These are phyloP conservation scores for Liriodendron chinense DNA, from an alignment of 164 flowering plant genomes.

Conservation along the genomic window DNA sequence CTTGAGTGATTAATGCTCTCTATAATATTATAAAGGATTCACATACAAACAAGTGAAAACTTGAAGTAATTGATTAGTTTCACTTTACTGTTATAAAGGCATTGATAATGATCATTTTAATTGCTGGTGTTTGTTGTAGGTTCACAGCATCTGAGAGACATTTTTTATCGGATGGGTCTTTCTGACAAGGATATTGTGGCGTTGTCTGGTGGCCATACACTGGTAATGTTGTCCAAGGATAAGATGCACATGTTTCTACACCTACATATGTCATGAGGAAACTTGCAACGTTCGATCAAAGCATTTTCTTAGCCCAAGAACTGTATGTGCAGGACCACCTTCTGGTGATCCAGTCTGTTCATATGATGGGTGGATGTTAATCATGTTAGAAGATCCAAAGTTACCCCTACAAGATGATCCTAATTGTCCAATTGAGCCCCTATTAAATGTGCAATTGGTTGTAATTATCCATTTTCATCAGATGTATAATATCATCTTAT, in stretches of 20 bases:
- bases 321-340: not conserved
- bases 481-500: not conserved
- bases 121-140: slow-evolving; percentile 39
- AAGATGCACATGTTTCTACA: not conserved
- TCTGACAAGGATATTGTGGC: slow-evolving; percentile 93
- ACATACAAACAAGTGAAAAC: not conserved
- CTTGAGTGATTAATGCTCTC: too few species aligned
- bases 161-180: slow-evolving; percentile 86
- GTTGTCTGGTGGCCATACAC: slow-evolving; percentile 85
- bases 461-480: not conserved
- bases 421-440: too few species aligned
- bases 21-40: too few species aligned
- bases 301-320: not conserved
- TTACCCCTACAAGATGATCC: too few species aligned
- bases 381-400: too few species aligned
- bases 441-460: too few species aligned
- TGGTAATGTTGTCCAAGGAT: slow-evolving; percentile 37
- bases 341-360: not conserved
- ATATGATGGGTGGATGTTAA: too few species aligned
- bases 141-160: slow-evolving; percentile 62
- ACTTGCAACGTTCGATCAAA: too few species aligned
- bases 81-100: not conserved
- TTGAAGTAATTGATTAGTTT: not conserved
- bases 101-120: not conserved
- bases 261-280: not conserved